Evolutionary conservation across 768 basidiomycete genomes (phyloP).

Genomic region (Tulasnella sp.): DNA sequence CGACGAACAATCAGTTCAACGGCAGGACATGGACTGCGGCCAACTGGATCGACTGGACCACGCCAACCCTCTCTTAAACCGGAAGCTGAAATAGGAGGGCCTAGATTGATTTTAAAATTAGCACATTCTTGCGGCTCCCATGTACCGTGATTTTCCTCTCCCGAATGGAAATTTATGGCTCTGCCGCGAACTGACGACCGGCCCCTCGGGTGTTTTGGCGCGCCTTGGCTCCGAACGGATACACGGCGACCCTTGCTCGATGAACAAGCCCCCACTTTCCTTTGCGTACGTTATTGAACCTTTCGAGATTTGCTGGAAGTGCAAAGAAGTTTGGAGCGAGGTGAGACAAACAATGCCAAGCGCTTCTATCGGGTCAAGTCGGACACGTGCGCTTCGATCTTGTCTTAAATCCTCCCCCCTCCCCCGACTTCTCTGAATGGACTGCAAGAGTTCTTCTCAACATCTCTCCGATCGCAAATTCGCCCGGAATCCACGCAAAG

Average conservation of each 20-base stretch:
- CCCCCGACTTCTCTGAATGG: not conserved
- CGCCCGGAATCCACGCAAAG: not conserved
- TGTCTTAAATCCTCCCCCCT: not conserved
- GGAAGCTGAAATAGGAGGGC: not conserved
- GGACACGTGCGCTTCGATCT: not conserved
- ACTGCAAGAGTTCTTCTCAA: not conserved
- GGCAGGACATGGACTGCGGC: slow-evolving; percentile 23
- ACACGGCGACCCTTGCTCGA: too few relatives aligned
- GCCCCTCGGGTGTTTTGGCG: not conserved
- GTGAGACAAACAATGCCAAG: not conserved
- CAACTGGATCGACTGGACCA: slow-evolving; percentile 45
- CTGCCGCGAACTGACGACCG: not conserved
- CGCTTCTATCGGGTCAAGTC: not conserved
- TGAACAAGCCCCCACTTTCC: too few relatives aligned
- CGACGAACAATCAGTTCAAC: slow-evolving; percentile 37
- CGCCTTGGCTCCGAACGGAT: not conserved
- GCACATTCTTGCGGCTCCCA: not conserved
- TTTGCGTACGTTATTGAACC: too few relatives aligned
- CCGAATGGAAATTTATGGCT: not conserved
- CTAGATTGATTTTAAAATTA: too few relatives aligned
- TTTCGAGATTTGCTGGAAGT: not conserved
- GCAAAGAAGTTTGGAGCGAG: not conserved
- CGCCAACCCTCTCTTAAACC: slow-evolving; percentile 36
- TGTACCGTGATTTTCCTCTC: not conserved
- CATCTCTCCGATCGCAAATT: not conserved